phyloP scores from a whole-genome alignment of 306 rosid species.

The Casuarina equisetifolia region DNA sequence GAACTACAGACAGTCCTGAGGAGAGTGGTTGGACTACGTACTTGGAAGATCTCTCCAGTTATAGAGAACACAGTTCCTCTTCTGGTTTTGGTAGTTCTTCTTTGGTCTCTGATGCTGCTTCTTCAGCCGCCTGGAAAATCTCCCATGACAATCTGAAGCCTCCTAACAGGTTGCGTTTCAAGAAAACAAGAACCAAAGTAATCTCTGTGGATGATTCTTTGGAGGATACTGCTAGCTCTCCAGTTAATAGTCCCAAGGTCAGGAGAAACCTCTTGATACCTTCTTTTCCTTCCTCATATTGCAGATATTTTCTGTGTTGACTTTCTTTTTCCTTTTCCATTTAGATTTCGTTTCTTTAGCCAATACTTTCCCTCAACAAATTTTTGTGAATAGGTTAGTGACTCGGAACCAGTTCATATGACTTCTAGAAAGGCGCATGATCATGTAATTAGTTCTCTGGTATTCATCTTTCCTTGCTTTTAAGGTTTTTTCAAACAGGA shows the following conservation, averaged over 20 bases:
- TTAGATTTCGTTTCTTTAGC: neutral
- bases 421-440: constrained; percentile 48
- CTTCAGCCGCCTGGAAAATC: constrained; percentile 67
- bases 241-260: constrained; percentile 93
- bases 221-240: constrained; percentile 96
- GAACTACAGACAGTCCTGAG: constrained; percentile 22
- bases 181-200: constrained; percentile 52
- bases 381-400: constrained; percentile 49
- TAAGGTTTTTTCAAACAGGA: neutral
- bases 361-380: neutral
- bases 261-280: neutral
- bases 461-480: constrained; percentile 21
- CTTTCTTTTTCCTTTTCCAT: neutral
- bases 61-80: constrained; percentile 30
- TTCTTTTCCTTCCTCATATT: neutral
- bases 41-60: constrained; percentile 64
- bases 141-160: constrained; percentile 30
- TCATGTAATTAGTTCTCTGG: constrained; percentile 55
- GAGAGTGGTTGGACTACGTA: constrained; percentile 98
- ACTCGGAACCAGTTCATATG: constrained; percentile 39
- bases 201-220: constrained; percentile 61
- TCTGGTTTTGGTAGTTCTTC: constrained; percentile 58
- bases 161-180: constrained; percentile 51
- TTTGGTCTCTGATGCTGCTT: constrained; percentile 85
- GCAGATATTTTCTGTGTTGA: neutral